Evolutionary conservation across 139 green algal genomes (phyloP).

Genomic region (Coccomyxa sp.): DNA sequence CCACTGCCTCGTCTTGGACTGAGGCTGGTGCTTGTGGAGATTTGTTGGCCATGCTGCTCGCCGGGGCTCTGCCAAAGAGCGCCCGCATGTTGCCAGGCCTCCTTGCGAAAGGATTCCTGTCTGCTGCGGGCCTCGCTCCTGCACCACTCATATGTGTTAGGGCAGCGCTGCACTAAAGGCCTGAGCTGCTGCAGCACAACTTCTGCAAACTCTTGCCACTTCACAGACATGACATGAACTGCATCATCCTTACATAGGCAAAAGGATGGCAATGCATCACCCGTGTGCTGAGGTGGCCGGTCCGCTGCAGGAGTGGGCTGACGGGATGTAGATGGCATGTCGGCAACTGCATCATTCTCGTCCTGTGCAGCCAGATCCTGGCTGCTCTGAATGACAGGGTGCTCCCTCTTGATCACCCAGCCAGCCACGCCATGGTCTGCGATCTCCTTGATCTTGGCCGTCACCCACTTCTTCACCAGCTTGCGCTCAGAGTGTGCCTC

Average conservation of each 20-base stretch:
- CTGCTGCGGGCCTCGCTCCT: no score
- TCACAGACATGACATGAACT: no score
- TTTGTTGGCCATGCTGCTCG: no score
- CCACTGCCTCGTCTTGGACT: no score
- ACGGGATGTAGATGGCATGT: not conserved
- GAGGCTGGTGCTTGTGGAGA: no score
- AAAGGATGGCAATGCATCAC: not conserved
- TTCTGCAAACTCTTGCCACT: no score
- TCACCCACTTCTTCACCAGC: slow-evolving; percentile 45
- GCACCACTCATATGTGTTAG: no score
- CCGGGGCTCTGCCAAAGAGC: no score
- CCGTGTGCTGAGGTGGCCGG: not conserved
- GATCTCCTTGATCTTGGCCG: slow-evolving; percentile 38
- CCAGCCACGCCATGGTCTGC: slow-evolving; percentile 2
- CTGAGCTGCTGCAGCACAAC: no score
- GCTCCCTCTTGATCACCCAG: slow-evolving; percentile 1
- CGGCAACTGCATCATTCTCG: not conserved
- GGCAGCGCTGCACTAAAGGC: no score
- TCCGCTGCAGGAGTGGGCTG: not conserved
- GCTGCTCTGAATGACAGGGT: not conserved
- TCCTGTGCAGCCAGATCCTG: not conserved
- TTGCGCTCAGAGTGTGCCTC: slow-evolving; percentile 23
- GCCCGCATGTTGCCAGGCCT: no score
- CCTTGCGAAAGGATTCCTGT: no score
- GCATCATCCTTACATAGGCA: not conserved